Evolutionary conservation across 2,329 filamentous ascomycete species (phyloP).

Genomic region (Rosellinia necatrix): DNA sequence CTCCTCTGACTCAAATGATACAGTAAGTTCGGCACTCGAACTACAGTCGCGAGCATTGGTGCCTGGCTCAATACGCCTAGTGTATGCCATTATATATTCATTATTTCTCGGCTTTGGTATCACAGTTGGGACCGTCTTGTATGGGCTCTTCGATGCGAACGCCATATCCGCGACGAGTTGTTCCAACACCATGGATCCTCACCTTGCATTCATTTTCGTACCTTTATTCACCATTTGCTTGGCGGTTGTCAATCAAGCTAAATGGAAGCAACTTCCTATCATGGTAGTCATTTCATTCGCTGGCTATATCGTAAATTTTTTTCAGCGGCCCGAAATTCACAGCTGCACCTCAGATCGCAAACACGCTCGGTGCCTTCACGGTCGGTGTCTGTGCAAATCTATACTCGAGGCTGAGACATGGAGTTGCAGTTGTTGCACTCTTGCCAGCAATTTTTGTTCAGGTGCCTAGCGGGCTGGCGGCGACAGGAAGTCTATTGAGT

Average conservation of each 20-base stretch:
- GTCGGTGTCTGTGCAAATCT: constrained; percentile 79
- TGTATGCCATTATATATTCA: constrained; percentile 76
- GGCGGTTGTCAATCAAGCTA: constrained; percentile 78
- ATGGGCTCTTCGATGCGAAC: constrained; percentile 50
- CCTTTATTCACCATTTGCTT: constrained; percentile 74
- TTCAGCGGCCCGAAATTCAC: constrained; percentile 69
- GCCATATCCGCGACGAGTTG: constrained; percentile 44
- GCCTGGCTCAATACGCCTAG: constrained; percentile 73
- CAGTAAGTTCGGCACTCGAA: constrained; percentile 56
- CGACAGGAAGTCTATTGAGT: constrained; percentile 52
- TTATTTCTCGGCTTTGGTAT: constrained; percentile 75
- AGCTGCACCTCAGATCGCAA: constrained; percentile 74
- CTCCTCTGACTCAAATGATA: constrained; percentile 9
- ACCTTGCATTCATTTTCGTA: constrained; percentile 71
- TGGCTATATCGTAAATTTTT: constrained; percentile 77
- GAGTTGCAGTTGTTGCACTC: constrained; percentile 53
- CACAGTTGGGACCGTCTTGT: constrained; percentile 52
- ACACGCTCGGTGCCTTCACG: constrained; percentile 74
- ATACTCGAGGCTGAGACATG: constrained; percentile 66
- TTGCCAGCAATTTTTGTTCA: constrained; percentile 55
- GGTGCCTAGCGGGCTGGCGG: constrained; percentile 53
- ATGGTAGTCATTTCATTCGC: constrained; percentile 76
- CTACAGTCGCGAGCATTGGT: constrained; percentile 72
- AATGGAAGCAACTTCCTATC: constrained; percentile 77
- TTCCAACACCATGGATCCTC: constrained; percentile 37